Conservation (phyloP, 805 yeast genomes). For the Yamadazyma paraphyllophila region DNA sequence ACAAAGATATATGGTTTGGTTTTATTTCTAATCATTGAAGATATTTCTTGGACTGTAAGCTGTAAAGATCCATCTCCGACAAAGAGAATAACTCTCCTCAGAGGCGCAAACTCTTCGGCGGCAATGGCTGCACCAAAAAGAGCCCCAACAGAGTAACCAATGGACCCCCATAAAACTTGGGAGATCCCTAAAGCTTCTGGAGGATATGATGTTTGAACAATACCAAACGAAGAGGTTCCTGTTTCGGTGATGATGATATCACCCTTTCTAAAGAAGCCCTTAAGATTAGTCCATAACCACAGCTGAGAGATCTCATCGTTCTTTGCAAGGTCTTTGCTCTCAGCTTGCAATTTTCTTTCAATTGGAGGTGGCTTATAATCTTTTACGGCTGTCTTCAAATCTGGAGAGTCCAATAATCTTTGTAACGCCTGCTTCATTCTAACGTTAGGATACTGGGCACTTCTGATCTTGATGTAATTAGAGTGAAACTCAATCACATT, state of each 20-base stretch:
- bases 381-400: slow-evolving; percentile 9
- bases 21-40: slow-evolving; percentile 35
- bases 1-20: slow-evolving; percentile 37
- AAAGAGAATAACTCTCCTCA: slow-evolving; percentile 35
- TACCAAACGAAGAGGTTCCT: slow-evolving; percentile 37
- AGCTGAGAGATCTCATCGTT: slow-evolving; percentile 22
- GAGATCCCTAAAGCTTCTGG: slow-evolving; percentile 30
- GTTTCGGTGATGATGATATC: slow-evolving; percentile 35
- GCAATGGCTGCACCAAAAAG: slow-evolving; percentile 34
- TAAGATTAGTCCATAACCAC: slow-evolving; percentile 30
- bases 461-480: slow-evolving; percentile 66
- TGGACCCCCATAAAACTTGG: slow-evolving; percentile 37
- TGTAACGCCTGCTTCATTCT: slow-evolving; percentile 55
- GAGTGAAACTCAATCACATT: slow-evolving; percentile 79
- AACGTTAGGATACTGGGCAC: slow-evolving; percentile 69
- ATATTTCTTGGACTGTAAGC: slow-evolving; percentile 40
- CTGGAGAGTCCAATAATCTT: slow-evolving; percentile 17
- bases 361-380: slow-evolving; percentile 14
- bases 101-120: slow-evolving; percentile 31
- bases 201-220: slow-evolving; percentile 31
- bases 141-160: slow-evolving; percentile 36
- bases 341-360: slow-evolving; percentile 15
- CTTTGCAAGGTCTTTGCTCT: slow-evolving; percentile 5
- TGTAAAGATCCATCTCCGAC: slow-evolving; percentile 45
- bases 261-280: slow-evolving; percentile 28